These are phyloP conservation scores for Populus simonii DNA, from an alignment of 345 rosid genomes.

Conservation along the genomic window DNA sequence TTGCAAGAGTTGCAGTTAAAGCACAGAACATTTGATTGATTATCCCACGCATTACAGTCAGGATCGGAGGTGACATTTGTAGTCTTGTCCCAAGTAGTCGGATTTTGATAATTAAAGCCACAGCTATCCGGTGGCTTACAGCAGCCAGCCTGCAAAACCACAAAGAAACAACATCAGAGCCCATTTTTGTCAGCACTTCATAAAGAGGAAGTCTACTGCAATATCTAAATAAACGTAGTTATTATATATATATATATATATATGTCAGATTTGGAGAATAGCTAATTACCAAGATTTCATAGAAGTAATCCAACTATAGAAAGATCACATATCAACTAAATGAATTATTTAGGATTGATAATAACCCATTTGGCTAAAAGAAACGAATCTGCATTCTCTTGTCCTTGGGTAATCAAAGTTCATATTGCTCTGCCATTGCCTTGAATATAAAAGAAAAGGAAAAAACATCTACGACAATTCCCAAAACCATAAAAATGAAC, in stretches of 20 bases:
- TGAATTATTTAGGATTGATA: neutral
- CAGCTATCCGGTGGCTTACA: slow-evolving; percentile 85
- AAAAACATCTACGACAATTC: too few relatives aligned
- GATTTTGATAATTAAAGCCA: slow-evolving; percentile 47
- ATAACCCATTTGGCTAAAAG: neutral
- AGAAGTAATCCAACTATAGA: neutral
- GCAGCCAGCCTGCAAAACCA: slow-evolving; percentile 68
- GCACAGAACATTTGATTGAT: slow-evolving; percentile 40
- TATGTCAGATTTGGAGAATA: neutral
- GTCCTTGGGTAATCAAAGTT: neutral
- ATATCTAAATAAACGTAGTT: too few relatives aligned
- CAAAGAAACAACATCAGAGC: slow-evolving; percentile 9
- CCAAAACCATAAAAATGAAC: neutral
- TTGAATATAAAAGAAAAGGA: too few relatives aligned
- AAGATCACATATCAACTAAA: neutral
- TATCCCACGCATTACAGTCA: slow-evolving; percentile 61
- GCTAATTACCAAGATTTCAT: neutral
- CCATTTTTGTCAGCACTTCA: neutral
- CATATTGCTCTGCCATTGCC: neutral
- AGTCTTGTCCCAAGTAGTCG: slow-evolving; percentile 54
- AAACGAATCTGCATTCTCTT: neutral
- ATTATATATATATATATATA: too few relatives aligned
- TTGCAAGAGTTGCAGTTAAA: slow-evolving; percentile 82
- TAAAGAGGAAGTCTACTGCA: neutral
- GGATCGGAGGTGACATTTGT: slow-evolving; percentile 30